Evolutionary conservation across 139 green algal species (phyloP), one percentile per base, ranked within the genome.

Genomic region (Eudorina sp.): DNA sequence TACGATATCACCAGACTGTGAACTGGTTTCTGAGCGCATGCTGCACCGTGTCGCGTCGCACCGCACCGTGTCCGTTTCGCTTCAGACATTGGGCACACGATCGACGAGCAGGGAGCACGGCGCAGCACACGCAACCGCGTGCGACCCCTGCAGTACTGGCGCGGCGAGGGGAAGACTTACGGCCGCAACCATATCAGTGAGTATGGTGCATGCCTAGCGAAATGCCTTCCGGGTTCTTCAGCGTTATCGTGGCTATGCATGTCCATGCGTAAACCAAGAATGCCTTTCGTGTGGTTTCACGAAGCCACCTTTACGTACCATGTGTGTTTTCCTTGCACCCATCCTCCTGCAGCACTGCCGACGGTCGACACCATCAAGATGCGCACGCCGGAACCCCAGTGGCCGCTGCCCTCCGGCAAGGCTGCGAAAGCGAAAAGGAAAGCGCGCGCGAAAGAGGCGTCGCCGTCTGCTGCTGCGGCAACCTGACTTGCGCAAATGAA

Each of bases 71-170:
- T n/a, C 8, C 55, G 55, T 66, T 23, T 41, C 64, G 5, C 3
- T 80, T 27, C 73, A 95, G 92, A 86, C 21, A 62, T 69, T 16
- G 92, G 92, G 25, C 60, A 93, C 48, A 21, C 36, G 0, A 11
- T 90, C 21, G 79, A 92, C 74, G 68, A 80, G 48, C 60, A 69
- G 48, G 91, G 91, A 5, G 51, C 75, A 38, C 88, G 93, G 40
- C 90, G 89, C 31, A 94, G 91, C 86, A 91, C 89, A 0, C 89
- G 93, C 6, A 53, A 53, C 21, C 86, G 84, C 2, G 69, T 90
- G 19, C 69, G 80, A 0, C 93, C 93, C 7, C 45, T 95, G 86
- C 74, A 95, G 77, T 95, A 93, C 82, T 95, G 93, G 93, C 91
- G 93, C 14, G 93, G 92, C 36, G 93, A 95, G 89, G 70, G 70